Conservation (phyloP, 805 yeast species). For the Danielia oregonensis region DNA sequence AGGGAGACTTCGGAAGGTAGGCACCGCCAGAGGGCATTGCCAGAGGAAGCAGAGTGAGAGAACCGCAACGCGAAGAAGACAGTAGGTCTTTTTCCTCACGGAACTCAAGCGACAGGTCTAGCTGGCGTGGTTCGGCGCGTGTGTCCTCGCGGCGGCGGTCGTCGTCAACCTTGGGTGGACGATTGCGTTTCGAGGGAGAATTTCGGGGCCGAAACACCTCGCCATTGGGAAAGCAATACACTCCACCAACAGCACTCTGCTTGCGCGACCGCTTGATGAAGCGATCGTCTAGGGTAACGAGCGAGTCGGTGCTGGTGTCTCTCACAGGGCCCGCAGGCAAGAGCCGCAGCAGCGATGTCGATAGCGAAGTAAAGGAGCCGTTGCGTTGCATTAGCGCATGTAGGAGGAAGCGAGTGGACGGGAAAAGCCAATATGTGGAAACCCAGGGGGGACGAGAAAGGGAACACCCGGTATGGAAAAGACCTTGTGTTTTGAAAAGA, state of each 20-base stretch:
- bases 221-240: conserved; percentile 50
- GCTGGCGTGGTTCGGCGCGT: not conserved
- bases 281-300: conserved; percentile 34
- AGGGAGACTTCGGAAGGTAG: conserved; percentile 9
- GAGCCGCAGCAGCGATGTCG: not conserved
- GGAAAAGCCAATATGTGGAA: too few relatives aligned
- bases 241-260: conserved; percentile 17
- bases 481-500: too few relatives aligned
- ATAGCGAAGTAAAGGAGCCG: conserved; percentile 3
- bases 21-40: not conserved
- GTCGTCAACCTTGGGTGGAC: conserved; percentile 27
- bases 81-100: too few relatives aligned
- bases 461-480: too few relatives aligned
- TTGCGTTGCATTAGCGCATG: conserved; percentile 1
- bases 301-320: conserved; percentile 34
- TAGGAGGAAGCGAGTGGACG: not conserved
- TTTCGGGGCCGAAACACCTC: conserved; percentile 48
- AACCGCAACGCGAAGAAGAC: too few relatives aligned
- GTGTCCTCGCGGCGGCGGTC: not conserved
- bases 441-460: too few relatives aligned
- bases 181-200: conserved; percentile 35
- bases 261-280: conserved; percentile 38
- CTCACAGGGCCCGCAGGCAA: conserved; percentile 6
- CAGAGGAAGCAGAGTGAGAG: not conserved
- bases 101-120: too few relatives aligned